phyloP scores from a whole-genome alignment of 768 basidiomycete species.

The Hortiboletus campestris region DNA sequence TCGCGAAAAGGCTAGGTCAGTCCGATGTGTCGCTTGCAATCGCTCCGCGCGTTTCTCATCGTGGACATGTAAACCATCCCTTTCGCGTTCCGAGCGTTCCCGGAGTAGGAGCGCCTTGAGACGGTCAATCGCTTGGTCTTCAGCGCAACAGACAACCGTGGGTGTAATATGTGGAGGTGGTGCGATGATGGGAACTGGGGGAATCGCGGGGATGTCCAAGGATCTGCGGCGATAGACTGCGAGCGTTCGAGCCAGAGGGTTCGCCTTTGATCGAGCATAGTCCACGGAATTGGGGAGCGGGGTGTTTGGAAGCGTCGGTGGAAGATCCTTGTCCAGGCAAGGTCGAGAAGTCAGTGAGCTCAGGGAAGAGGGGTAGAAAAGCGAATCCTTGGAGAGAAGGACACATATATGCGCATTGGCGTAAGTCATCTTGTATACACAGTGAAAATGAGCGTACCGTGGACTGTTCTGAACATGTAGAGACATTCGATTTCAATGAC shows the following conservation, averaged over 20 bases:
- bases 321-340: conserved; percentile 1
- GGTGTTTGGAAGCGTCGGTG: conserved; percentile 25
- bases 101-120: conserved; percentile 40
- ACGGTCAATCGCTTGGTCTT: conserved; percentile 45
- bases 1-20: neutral
- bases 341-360: neutral
- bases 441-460: conserved; percentile 4
- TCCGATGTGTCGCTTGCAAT: neutral
- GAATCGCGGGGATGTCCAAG: conserved; percentile 2
- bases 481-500: conserved; percentile 35
- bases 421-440: neutral
- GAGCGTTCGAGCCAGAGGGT: conserved; percentile 26
- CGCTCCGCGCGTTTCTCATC: conserved; percentile 9
- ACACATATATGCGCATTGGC: conserved; percentile 9
- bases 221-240: conserved; percentile 1
- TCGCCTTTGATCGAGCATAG: conserved; percentile 20
- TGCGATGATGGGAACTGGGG: conserved; percentile 51
- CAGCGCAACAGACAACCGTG: conserved; percentile 29
- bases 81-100: conserved; percentile 37
- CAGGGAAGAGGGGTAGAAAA: conserved; percentile 4
- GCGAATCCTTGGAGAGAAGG: conserved; percentile 6
- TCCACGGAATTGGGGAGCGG: conserved; percentile 25
- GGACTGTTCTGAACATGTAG: conserved; percentile 9
- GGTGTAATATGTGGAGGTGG: conserved; percentile 40
- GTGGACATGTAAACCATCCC: conserved; percentile 32